phyloP scores from a whole-genome alignment of 1,284 basidiomycete genomes.

The Psilocybe mexicana region DNA sequence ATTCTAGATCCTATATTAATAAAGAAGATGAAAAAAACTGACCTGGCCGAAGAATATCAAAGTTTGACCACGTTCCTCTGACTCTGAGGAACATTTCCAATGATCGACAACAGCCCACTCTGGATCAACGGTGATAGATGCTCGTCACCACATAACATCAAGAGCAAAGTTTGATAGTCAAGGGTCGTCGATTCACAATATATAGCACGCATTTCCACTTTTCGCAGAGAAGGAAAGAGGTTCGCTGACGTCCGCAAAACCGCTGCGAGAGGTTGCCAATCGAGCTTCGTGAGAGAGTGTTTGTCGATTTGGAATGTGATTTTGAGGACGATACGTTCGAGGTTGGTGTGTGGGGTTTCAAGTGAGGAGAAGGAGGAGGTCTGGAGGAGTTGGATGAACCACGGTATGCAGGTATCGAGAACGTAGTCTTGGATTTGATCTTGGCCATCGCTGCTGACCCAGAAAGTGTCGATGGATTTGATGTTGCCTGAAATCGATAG shows the following conservation, averaged over 20 bases:
- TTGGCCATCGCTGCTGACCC: conserved; percentile 11
- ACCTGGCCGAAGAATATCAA: too few relatives aligned
- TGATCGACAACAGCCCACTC: too few relatives aligned
- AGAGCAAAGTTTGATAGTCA: background rate
- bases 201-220: background rate
- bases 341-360: background rate
- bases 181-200: background rate
- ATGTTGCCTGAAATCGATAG: conserved; percentile 5
- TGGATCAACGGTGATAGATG: too few relatives aligned
- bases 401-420: conserved; percentile 7
- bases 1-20: too few relatives aligned
- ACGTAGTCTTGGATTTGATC: conserved; percentile 1
- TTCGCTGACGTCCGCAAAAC: background rate
- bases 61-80: too few relatives aligned
- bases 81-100: too few relatives aligned
- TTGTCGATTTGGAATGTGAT: conserved; percentile 5
- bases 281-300: conserved; percentile 1
- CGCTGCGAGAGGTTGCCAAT: conserved; percentile 3
- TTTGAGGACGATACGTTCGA: conserved; percentile 8
- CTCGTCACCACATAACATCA: background rate
- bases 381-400: conserved; percentile 9
- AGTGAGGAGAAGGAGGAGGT: background rate
- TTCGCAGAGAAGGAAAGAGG: background rate
- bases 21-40: too few relatives aligned
- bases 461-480: conserved; percentile 4